Conservation (phyloP, 768 basidiomycete species). For the Zangia roseola region DNA sequence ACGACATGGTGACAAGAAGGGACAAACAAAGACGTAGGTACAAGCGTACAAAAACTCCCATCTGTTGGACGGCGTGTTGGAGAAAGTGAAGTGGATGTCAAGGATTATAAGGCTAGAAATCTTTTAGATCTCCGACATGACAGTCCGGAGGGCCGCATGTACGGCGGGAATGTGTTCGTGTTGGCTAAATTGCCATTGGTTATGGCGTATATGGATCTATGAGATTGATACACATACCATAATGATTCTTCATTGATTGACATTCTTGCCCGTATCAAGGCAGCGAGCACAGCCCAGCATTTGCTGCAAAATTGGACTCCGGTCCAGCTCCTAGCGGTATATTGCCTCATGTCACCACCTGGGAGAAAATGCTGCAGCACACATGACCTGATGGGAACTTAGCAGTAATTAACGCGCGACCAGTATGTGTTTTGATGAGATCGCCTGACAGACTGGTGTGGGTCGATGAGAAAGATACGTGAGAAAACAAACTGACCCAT, state of each 20-base stretch:
- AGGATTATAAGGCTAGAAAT: conserved; percentile 18
- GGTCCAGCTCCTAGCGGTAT: no score
- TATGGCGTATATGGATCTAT: conserved; percentile 8
- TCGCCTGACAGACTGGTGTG: no score
- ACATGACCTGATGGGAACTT: neutral
- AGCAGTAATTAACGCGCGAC: neutral
- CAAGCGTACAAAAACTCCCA: conserved; percentile 31
- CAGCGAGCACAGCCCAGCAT: no score
- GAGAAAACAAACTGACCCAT: no score
- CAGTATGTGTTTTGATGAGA: no score
- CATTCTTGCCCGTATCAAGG: no score
- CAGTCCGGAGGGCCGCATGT: conserved; percentile 20
- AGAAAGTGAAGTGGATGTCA: neutral
- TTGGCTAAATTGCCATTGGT: conserved; percentile 24
- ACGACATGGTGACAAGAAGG: neutral
- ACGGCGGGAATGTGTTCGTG: neutral
- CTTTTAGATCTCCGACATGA: conserved; percentile 28
- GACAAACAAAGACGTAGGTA: conserved; percentile 30
- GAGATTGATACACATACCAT: neutral
- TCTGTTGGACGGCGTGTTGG: conserved; percentile 33
- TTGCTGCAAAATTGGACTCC: no score
- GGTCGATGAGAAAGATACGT: no score
- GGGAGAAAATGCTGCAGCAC: neutral
- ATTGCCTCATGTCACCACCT: neutral
- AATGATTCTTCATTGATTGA: conserved; percentile 6